phyloP scores from a whole-genome alignment of 2,329 filamentous ascomycete species.

The Tolypocladium capitatum region DNA sequence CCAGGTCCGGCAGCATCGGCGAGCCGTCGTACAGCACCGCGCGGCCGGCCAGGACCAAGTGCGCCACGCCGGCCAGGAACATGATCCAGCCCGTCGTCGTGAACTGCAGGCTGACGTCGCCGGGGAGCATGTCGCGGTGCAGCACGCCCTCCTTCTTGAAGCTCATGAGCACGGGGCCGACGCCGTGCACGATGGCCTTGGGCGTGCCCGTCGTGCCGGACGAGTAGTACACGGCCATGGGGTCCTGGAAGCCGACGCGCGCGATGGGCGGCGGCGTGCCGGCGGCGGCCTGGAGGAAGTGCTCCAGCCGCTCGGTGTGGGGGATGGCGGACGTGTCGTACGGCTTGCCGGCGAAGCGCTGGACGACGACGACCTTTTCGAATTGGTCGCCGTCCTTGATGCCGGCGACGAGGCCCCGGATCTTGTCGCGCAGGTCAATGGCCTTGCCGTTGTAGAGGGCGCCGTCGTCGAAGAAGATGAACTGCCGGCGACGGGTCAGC shows the following conservation, averaged over 20 bases:
- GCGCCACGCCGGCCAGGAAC: constrained; percentile 53
- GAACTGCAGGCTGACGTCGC: constrained; percentile 37
- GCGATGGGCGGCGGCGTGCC: constrained; percentile 35
- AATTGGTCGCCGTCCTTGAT: constrained; percentile 51
- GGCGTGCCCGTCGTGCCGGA: constrained; percentile 73
- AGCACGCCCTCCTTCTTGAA: constrained; percentile 43
- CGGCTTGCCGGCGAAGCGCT: constrained; percentile 44
- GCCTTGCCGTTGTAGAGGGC: constrained; percentile 69
- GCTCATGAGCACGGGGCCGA: constrained; percentile 48
- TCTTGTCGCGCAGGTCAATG: constrained; percentile 60
- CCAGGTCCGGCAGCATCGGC: constrained; percentile 59
- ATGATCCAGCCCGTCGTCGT: constrained; percentile 79
- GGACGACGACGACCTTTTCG: constrained; percentile 48
- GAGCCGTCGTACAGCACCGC: constrained; percentile 71
- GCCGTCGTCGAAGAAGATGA: constrained; percentile 73
- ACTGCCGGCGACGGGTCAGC: constrained; percentile 23
- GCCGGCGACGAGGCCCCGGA: constrained; percentile 53
- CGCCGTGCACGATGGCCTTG: constrained; percentile 74
- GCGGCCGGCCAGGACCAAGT: constrained; percentile 46
- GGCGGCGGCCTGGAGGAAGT: constrained; percentile 26
- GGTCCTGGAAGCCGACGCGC: constrained; percentile 56
- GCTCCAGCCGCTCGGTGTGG: constrained; percentile 27
- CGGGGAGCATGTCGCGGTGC: constrained; percentile 27
- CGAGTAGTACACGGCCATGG: constrained; percentile 66
- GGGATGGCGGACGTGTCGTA: constrained; percentile 44